phyloP scores from a whole-genome alignment of 495 filamentous ascomycete genomes.

The Annulohypoxylon stygium region DNA sequence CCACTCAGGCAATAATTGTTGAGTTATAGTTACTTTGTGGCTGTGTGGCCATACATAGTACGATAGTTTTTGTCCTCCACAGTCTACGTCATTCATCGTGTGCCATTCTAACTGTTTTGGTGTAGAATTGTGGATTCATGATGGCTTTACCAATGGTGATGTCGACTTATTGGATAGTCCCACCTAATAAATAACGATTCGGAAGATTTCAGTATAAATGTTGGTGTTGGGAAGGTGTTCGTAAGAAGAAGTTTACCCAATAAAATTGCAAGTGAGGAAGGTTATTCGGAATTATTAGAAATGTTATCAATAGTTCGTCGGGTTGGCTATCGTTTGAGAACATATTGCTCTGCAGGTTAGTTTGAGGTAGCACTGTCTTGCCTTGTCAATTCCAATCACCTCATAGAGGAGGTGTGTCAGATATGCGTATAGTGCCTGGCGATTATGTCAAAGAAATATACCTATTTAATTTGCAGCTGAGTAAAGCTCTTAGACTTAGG shows the following conservation, averaged over 20 bases:
- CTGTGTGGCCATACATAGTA: background rate
- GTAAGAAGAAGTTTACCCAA: conserved; percentile 10
- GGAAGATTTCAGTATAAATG: background rate
- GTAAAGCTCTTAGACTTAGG: no score
- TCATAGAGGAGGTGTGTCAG: background rate
- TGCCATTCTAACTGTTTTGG: no score
- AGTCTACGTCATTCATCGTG: background rate
- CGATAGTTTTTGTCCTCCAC: background rate
- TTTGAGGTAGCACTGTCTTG: no score
- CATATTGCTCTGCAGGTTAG: no score
- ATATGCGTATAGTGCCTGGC: background rate
- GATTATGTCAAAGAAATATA: no score
- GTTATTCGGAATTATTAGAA: background rate
- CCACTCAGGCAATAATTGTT: background rate
- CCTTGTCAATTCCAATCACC: no score
- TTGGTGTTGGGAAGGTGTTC: background rate
- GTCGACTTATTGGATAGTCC: background rate
- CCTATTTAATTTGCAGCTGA: no score
- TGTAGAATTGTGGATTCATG: no score
- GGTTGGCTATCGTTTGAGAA: no score
- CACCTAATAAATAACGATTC: background rate
- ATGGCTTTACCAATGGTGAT: background rate
- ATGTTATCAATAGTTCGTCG: no score
- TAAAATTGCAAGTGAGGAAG: background rate
- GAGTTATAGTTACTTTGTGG: background rate